Evolutionary conservation across 192 early-diverging fungal species (phyloP).

Genomic region (Allomyces macrogynus): DNA sequence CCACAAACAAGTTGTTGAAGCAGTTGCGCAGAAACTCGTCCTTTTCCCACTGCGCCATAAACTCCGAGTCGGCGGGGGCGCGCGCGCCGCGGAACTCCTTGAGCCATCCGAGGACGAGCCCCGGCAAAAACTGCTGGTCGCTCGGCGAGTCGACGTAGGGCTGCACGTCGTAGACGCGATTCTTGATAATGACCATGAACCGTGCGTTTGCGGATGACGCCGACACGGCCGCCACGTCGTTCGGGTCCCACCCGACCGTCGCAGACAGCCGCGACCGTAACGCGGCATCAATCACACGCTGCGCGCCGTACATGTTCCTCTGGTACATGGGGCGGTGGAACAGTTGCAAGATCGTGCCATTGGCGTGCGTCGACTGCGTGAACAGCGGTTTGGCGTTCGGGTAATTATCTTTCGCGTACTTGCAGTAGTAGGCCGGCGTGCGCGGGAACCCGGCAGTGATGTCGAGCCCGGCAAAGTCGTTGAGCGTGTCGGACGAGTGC

Average conservation of each 20-base stretch:
- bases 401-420: not conserved
- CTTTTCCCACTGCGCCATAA: constrained; percentile 2
- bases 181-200: constrained; percentile 13
- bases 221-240: constrained; percentile 4
- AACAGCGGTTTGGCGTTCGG: not conserved
- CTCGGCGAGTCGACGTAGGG: constrained; percentile 4
- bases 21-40: constrained; percentile 20
- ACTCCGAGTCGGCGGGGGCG: constrained; percentile 1
- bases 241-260: constrained; percentile 7
- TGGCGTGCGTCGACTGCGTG: not conserved
- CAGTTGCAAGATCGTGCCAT: not conserved
- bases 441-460: constrained; percentile 38
- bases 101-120: not conserved
- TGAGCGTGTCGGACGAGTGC: constrained; percentile 10
- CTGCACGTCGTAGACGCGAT: constrained; percentile 18
- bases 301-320: not conserved
- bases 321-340: not conserved
- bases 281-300: not conserved
- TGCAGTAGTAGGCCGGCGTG: not conserved
- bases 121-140: constrained; percentile 2
- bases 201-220: constrained; percentile 7
- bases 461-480: constrained; percentile 36
- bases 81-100: not conserved
- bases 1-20: constrained; percentile 62
- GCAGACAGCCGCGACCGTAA: not conserved